phyloP scores from a whole-genome alignment of 495 filamentous ascomycete genomes.

The Paragyromitra xinjiangensis region DNA sequence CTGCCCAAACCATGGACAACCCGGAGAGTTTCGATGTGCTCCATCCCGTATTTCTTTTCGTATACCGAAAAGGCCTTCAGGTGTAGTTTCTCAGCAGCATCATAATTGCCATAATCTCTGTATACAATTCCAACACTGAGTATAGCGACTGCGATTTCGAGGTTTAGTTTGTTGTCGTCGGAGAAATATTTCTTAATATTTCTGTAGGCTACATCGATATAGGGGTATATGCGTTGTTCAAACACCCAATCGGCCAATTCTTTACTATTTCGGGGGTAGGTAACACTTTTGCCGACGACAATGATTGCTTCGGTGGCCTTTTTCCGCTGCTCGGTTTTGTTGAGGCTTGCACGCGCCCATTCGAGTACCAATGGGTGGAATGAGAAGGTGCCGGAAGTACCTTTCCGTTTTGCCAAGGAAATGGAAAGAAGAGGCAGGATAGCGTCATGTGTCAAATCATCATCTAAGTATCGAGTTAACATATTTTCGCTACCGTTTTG shows the following conservation, averaged over 20 bases:
- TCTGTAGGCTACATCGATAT: slow-evolving; percentile 28
- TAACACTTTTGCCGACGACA: slow-evolving; percentile 23
- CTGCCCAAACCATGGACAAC: not conserved
- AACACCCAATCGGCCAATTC: slow-evolving; percentile 13
- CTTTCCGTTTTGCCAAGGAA: slow-evolving; percentile 47
- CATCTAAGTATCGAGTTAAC: slow-evolving; percentile 16
- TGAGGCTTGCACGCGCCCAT: slow-evolving; percentile 41
- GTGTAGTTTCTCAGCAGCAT: slow-evolving; percentile 26
- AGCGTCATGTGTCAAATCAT: slow-evolving; percentile 30
- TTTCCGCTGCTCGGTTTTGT: slow-evolving; percentile 9
- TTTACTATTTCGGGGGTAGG: slow-evolving; percentile 8
- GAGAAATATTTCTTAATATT: slow-evolving; percentile 28
- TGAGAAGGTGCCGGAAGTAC: slow-evolving; percentile 24
- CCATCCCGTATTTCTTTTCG: slow-evolving; percentile 35
- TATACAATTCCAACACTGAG: slow-evolving; percentile 22
- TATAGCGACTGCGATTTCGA: slow-evolving; percentile 13
- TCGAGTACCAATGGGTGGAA: slow-evolving; percentile 46
- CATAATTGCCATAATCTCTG: slow-evolving; percentile 31
- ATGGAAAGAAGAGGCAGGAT: slow-evolving; percentile 37
- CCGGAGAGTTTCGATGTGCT: slow-evolving; percentile 4
- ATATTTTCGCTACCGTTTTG: not conserved
- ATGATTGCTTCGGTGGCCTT: slow-evolving; percentile 22
- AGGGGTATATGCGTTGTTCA: slow-evolving; percentile 32
- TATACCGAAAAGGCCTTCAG: slow-evolving; percentile 37
- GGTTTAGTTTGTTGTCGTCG: not conserved